phyloP scores from a whole-genome alignment of 2,329 filamentous ascomycete species.

The Mariannaea elegans region DNA sequence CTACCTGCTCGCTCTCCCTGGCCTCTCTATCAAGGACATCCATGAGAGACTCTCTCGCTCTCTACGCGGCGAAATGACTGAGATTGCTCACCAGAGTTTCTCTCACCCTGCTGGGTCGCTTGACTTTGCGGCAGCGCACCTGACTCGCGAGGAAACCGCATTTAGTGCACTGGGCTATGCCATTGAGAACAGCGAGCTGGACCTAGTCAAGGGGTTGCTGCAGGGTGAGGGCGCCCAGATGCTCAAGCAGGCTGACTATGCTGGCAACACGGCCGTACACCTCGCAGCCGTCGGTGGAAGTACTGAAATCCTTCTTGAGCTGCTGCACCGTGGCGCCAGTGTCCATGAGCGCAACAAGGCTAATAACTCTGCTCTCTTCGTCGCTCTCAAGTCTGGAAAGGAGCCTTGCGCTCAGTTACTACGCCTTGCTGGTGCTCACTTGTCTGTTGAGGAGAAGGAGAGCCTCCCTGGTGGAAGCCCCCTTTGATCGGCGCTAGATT shows the following conservation, averaged over 20 bases:
- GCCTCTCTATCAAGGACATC: slow-evolving; percentile 71
- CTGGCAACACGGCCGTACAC: slow-evolving; percentile 77
- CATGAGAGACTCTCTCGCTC: slow-evolving; percentile 76
- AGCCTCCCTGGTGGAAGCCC: slow-evolving; percentile 33
- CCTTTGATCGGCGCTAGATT: background rate
- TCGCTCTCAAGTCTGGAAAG: slow-evolving; percentile 67
- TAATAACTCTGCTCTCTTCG: slow-evolving; percentile 71
- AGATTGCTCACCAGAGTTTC: slow-evolving; percentile 76
- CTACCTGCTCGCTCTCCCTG: slow-evolving; percentile 78
- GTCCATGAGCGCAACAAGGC: slow-evolving; percentile 72
- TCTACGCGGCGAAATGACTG: slow-evolving; percentile 86
- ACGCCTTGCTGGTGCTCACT: slow-evolving; percentile 66
- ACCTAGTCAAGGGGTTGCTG: slow-evolving; percentile 72
- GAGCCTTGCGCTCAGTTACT: slow-evolving; percentile 63
- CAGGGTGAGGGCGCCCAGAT: slow-evolving; percentile 71
- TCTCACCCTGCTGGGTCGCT: slow-evolving; percentile 72
- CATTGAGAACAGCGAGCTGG: slow-evolving; percentile 75
- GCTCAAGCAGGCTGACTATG: slow-evolving; percentile 80
- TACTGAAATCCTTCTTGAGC: slow-evolving; percentile 63
- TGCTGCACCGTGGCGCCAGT: slow-evolving; percentile 70
- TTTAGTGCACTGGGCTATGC: slow-evolving; percentile 83
- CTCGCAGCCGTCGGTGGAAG: slow-evolving; percentile 65
- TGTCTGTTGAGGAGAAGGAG: slow-evolving; percentile 56
- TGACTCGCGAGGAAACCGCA: slow-evolving; percentile 66
- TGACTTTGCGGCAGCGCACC: slow-evolving; percentile 52